Evolutionary conservation across 2,329 filamentous ascomycete species (phyloP).

Genomic region (Pseudohalonectria lignicola): DNA sequence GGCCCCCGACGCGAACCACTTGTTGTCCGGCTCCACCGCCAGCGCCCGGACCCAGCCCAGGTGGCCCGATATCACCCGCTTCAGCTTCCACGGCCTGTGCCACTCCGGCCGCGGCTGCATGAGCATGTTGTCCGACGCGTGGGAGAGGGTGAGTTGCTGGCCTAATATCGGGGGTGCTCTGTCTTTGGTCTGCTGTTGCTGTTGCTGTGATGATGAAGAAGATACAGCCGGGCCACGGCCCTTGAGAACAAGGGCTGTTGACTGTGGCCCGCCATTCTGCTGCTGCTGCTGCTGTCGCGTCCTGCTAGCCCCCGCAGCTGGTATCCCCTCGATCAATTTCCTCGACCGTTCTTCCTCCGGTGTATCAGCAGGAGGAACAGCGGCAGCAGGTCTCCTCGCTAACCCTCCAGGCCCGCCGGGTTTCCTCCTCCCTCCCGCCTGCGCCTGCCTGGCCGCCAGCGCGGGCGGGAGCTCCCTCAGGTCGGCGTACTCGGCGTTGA

Average conservation of each 20-base stretch:
- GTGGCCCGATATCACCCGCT: constrained; percentile 94
- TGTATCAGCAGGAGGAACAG: constrained; percentile 19
- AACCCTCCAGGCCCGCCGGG: no score
- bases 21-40: constrained; percentile 89
- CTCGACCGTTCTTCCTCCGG: constrained; percentile 36
- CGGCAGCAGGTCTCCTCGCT: constrained; percentile 30
- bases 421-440: constrained; percentile 51
- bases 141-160: constrained; percentile 21
- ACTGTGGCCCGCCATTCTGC: constrained; percentile 12
- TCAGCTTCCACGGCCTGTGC: constrained; percentile 97
- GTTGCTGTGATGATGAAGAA: background rate
- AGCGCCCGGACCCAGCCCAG: constrained; percentile 86
- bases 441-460: constrained; percentile 69
- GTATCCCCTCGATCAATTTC: constrained; percentile 57
- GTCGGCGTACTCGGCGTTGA: constrained; percentile 65
- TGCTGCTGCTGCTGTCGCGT: constrained; percentile 14
- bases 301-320: constrained; percentile 22
- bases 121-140: constrained; percentile 16
- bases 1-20: constrained; percentile 94
- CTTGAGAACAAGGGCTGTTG: constrained; percentile 25
- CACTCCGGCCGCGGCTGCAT: constrained; percentile 67
- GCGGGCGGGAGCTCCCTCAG: constrained; percentile 67
- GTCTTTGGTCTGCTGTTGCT: constrained; percentile 1
- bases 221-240: constrained; percentile 14
- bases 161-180: constrained; percentile 9